A percentile compares a stretch with the other conserved stretches of the same genome.
phyloP scores from a whole-genome alignment of 345 rosid species.

The Turnera subulata region DNA sequence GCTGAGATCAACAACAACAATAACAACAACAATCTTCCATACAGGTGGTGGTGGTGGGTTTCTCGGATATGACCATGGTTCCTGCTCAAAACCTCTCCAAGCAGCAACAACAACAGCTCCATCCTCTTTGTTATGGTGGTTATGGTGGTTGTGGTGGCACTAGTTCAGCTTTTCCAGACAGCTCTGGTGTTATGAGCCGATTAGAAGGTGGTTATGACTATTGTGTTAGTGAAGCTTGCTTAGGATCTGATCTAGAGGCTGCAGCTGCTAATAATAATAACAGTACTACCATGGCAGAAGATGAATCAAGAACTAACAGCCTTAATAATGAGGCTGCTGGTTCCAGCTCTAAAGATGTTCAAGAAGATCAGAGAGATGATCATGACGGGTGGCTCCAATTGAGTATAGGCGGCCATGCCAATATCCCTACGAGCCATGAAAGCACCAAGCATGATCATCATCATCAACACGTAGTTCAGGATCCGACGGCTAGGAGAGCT shows the following conservation, averaged over 20 bases:
- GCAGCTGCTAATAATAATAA: neutral
- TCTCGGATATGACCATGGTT: constrained; percentile 65
- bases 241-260: constrained; percentile 46
- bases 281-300: constrained; percentile 64
- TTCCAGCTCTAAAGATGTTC: constrained; percentile 54
- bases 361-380: constrained; percentile 25
- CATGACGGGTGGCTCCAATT: constrained; percentile 80
- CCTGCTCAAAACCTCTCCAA: constrained; percentile 42
- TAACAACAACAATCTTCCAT: neutral
- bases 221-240: constrained; percentile 30
- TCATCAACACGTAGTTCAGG: constrained; percentile 18
- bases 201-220: constrained; percentile 44
- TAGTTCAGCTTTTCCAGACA: neutral
- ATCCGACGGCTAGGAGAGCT: constrained; percentile 34
- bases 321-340: constrained; percentile 37
- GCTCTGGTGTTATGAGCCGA: constrained; percentile 44
- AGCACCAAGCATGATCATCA: constrained; percentile 15
- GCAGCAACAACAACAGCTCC: constrained; percentile 15
- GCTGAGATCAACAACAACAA: constrained; percentile 18
- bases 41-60: constrained; percentile 27
- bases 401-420: constrained; percentile 51
- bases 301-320: constrained; percentile 71
- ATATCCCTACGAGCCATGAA: constrained; percentile 19
- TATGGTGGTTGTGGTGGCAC: constrained; percentile 22
- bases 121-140: constrained; percentile 32